phyloP scores from a whole-genome alignment of 2,329 filamentous ascomycete species.

The Xenosphaeropsis pyriputrescens region DNA sequence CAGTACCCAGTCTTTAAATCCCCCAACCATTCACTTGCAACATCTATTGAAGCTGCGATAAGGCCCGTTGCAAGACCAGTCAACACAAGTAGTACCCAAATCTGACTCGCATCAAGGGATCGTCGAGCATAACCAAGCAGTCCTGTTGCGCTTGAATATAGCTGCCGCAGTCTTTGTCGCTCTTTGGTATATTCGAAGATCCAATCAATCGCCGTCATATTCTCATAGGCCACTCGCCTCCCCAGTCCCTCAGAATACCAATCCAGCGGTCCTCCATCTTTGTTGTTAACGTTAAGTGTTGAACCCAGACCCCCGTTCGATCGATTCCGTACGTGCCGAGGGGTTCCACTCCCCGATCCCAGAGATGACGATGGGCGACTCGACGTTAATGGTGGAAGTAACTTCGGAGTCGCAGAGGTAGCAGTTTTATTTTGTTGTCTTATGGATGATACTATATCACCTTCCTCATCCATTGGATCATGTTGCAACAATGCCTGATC shows the following conservation, averaged over 20 bases:
- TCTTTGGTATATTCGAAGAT: slow-evolving; percentile 98
- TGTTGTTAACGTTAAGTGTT: slow-evolving; percentile 12
- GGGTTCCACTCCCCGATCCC: slow-evolving; percentile 11
- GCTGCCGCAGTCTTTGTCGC: slow-evolving; percentile 67
- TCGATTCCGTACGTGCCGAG: slow-evolving; percentile 4
- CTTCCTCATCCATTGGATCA: slow-evolving; percentile 37
- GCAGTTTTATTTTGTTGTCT: slow-evolving; percentile 37
- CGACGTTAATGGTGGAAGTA: slow-evolving; percentile 13
- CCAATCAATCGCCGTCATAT: slow-evolving; percentile 97
- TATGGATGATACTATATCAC: slow-evolving; percentile 53
- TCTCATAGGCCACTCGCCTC: slow-evolving; percentile 83
- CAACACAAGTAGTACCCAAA: slow-evolving; percentile 79
- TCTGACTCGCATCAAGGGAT: slow-evolving; percentile 71
- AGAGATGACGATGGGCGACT: slow-evolving; percentile 8
- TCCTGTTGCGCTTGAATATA: slow-evolving; percentile 55
- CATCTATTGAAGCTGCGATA: slow-evolving; percentile 78
- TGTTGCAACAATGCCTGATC: slow-evolving; percentile 29
- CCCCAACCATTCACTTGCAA: slow-evolving; percentile 83
- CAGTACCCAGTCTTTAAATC: slow-evolving; percentile 89
- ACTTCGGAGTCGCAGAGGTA: slow-evolving; percentile 6
- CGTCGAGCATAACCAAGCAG: slow-evolving; percentile 59
- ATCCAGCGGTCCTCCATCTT: slow-evolving; percentile 43
- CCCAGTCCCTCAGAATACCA: slow-evolving; percentile 89
- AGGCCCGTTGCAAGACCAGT: slow-evolving; percentile 74
- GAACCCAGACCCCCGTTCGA: slow-evolving; percentile 6